Percentiles rank a stretch among this genome's conserved stretches.
Evolutionary conservation across 2,329 filamentous ascomycete species (phyloP).

Genomic region (Paracoccidioides lutzii): DNA sequence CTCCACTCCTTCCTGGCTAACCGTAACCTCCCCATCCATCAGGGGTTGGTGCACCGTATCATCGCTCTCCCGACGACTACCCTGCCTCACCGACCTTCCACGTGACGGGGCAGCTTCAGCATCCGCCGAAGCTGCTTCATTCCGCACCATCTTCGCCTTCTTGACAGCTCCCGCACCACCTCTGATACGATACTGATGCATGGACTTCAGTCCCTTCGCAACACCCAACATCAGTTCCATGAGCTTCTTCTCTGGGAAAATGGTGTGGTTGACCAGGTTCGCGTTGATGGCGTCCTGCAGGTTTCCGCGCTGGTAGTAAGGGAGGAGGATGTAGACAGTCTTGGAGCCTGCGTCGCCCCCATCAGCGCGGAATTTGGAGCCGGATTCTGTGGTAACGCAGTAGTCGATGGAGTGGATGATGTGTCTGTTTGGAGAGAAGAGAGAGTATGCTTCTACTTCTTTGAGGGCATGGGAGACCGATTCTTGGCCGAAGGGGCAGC

Average conservation of each 20-base stretch:
- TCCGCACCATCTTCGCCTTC: slow-evolving; percentile 43
- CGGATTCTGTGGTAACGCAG: slow-evolving; percentile 60
- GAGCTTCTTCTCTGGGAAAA: slow-evolving; percentile 74
- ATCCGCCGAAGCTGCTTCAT: slow-evolving; percentile 45
- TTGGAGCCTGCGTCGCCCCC: slow-evolving; percentile 55
- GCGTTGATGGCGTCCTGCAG: slow-evolving; percentile 98
- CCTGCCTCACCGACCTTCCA: slow-evolving; percentile 28
- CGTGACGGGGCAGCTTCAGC: slow-evolving; percentile 27
- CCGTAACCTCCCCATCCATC: slow-evolving; percentile 63
- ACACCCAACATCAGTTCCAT: slow-evolving; percentile 89
- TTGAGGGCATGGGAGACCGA: slow-evolving; percentile 89
- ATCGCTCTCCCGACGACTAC: slow-evolving; percentile 47
- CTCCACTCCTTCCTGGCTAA: slow-evolving; percentile 53
- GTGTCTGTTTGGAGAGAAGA: slow-evolving; percentile 70
- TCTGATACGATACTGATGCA: slow-evolving; percentile 74
- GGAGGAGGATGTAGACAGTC: slow-evolving; percentile 91
- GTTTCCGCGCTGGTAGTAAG: slow-evolving; percentile 90
- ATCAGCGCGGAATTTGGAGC: slow-evolving; percentile 42
- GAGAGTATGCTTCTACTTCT: slow-evolving; percentile 90
- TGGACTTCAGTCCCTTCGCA: slow-evolving; percentile 71
- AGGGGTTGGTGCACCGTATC: slow-evolving; percentile 67
- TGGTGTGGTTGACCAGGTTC: slow-evolving; percentile 87
- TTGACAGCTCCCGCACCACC: slow-evolving; percentile 43
- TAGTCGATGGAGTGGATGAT: slow-evolving; percentile 83
- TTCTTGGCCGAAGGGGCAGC: slow-evolving; percentile 94